Base-by-base conservation (phyloP, 768 basidiomycete genomes). In the Amanita rimosa region DNA sequence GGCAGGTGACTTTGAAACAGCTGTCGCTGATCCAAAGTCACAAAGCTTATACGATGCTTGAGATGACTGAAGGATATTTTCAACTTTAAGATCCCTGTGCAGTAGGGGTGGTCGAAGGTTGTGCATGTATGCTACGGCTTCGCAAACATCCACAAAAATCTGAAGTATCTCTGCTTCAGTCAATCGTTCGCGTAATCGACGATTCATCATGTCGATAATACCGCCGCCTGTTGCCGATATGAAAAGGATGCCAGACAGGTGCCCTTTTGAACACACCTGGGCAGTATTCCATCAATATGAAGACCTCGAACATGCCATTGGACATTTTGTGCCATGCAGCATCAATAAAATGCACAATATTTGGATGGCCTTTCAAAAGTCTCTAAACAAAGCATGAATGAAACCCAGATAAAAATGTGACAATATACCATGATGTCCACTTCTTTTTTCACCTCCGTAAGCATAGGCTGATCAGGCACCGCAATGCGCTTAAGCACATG, bases 121-220 rank as follows among this genome's bases (percentile, higher is more conserved):
- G 63, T 99, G 96, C 96, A 99, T 98, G 52, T 79, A 85, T 4
- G 91, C 94, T 17, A 98, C 86, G 29, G 90, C 95, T 63, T 99
- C 96, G 60, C 93, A 96, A 21, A 97, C 89, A 61, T 98, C 96
- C 11, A 89, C 85, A 64, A 99, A 99, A 59, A 99, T 97, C 64
- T 93, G 92, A 46, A 99, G 74, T 58, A 99, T 97, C 65, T 99
- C 96, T 19, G 84, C 76, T 66, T 99, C 96, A 2, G 91, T 94
- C 36, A 98, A 75, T 21, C 96, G 81, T 66, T 98, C 93, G 47
- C 94, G 79, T 40, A 99, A 74, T 46, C 96, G 80, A 56, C 93
- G 81, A 66, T 99, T 99, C 89, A 99, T 93, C 85, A 98, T 93
- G 68, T 99, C 96, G 65, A 99, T 98, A 55, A 99, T 97, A 31